Evolutionary conservation across 345 rosid species (phyloP).

Genomic region (Citrus australasica): DNA sequence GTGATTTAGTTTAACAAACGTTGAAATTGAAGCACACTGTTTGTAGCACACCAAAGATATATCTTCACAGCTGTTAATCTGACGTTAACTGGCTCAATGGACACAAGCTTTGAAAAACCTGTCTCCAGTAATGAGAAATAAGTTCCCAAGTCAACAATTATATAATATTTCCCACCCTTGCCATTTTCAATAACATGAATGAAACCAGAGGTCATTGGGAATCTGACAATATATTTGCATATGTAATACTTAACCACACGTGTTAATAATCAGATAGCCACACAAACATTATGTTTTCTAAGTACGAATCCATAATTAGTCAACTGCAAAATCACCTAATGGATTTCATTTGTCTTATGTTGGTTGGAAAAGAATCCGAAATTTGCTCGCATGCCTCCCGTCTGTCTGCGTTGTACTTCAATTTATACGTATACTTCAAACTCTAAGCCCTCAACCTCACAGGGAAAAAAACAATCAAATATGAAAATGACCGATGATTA

Average conservation of each 20-base stretch:
- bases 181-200: not conserved
- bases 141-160: not conserved
- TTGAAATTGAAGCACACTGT: not conserved
- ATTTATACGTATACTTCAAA: not conserved
- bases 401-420: not conserved
- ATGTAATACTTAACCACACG: constrained; percentile 2
- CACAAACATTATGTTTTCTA: not conserved
- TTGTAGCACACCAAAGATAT: not conserved
- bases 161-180: not conserved
- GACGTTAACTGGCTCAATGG: not conserved
- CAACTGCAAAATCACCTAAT: constrained; percentile 8
- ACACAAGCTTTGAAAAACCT: not conserved
- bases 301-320: not conserved
- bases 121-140: not conserved
- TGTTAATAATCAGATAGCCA: not conserved
- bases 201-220: not conserved
- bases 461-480: not conserved
- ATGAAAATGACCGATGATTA: not conserved
- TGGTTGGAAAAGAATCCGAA: not conserved
- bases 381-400: constrained; percentile 6
- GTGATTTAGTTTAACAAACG: not conserved
- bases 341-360: not conserved
- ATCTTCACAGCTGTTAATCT: not conserved
- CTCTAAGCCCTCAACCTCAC: not conserved
- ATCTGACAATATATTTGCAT: not conserved